A percentile compares a stretch with the other conserved stretches of the same genome.
Conservation (phyloP, 352 stramenopile species). For the Peronosclerospora sorghi region DNA sequence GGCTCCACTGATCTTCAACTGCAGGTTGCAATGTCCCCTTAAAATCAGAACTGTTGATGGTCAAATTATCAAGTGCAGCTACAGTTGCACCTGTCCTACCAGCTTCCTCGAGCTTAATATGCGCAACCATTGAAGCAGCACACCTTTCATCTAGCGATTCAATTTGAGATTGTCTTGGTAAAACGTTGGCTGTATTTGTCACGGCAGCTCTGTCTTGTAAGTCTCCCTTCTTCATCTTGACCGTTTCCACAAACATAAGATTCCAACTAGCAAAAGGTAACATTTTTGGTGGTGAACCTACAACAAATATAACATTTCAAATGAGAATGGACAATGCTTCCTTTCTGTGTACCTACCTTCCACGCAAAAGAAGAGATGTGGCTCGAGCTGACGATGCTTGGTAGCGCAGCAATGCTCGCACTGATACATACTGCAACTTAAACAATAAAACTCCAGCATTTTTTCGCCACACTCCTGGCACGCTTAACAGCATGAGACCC, state of each 20-base stretch:
- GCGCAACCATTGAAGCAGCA: neutral
- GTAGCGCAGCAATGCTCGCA: constrained; percentile 43
- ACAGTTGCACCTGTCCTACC: constrained; percentile 7
- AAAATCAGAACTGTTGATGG: constrained; percentile 6
- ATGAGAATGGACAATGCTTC: no score
- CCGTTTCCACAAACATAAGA: constrained; percentile 28
- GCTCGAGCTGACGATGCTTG: constrained; percentile 21
- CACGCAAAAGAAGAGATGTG: constrained; percentile 47
- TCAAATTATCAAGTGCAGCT: constrained; percentile 16
- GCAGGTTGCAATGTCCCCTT: neutral
- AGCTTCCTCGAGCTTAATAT: constrained; percentile 16
- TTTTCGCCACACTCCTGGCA: constrained; percentile 42
- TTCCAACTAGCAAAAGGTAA: constrained; percentile 39
- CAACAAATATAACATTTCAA: neutral
- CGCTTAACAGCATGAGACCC: constrained; percentile 14
- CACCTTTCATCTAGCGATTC: constrained; percentile 2
- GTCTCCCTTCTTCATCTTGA: constrained; percentile 25
- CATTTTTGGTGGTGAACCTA: constrained; percentile 31
- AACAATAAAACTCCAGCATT: constrained; percentile 40
- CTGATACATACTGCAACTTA: constrained; percentile 40
- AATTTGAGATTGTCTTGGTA: neutral
- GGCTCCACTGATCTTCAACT: constrained; percentile 1
- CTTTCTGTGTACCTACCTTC: constrained; percentile 24
- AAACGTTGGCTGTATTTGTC: neutral
- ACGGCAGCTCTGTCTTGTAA: constrained; percentile 14